Percentiles rank a stretch among this genome's conserved stretches.
Conservation (phyloP, 257 asterid species). For the Solanum habrochaites region DNA sequence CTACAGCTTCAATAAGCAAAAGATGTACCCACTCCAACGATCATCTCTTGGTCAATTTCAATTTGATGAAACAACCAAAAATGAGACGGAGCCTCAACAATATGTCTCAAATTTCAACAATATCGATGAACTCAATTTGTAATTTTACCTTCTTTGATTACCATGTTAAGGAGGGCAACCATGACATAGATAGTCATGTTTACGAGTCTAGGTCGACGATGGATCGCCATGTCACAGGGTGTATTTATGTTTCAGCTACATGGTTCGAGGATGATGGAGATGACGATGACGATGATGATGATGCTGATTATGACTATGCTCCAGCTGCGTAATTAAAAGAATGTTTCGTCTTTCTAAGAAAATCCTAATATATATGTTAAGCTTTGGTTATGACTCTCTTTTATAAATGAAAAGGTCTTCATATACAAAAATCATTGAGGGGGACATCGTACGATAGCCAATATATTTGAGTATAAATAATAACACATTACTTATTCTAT, state of each 20-base stretch:
- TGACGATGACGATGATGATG: background rate
- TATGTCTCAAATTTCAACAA: background rate
- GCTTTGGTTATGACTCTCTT: too few species aligned
- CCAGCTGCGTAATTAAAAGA: background rate
- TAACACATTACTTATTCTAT: background rate
- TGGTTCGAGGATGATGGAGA: background rate
- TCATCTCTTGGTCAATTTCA: background rate
- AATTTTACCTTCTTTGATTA: background rate
- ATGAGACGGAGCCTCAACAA: background rate
- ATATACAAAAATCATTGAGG: background rate
- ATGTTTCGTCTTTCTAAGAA: background rate
- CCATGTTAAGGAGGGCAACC: background rate
- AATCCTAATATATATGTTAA: background rate
- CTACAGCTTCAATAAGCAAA: too few species aligned
- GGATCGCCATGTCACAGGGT: background rate
- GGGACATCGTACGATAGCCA: background rate
- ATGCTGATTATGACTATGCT: background rate
- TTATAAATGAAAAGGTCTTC: background rate
- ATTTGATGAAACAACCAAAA: background rate
- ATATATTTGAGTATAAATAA: too few species aligned
- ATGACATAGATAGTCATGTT: background rate
- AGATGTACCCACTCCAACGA: background rate
- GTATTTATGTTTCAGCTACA: background rate
- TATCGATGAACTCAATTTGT: background rate
- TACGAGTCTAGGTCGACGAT: background rate